phyloP scores from a whole-genome alignment of 2,329 filamentous ascomycete species.

The Aspergillus sp. region DNA sequence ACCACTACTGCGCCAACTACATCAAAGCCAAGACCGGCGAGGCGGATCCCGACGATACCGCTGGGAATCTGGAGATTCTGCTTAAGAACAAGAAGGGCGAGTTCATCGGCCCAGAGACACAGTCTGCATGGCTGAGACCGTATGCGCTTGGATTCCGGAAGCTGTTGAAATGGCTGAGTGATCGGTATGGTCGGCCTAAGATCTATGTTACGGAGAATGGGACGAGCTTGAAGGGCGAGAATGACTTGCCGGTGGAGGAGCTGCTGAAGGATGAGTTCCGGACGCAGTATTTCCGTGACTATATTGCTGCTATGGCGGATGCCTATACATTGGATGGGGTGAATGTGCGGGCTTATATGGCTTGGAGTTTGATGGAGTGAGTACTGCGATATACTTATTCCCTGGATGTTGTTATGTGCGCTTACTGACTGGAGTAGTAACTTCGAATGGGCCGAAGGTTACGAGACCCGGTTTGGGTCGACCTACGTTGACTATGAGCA shows the following conservation, averaged over 20 bases:
- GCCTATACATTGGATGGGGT: conserved; percentile 73
- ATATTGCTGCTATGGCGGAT: conserved; percentile 74
- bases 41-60: conserved; percentile 66
- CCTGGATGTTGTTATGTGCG: not conserved
- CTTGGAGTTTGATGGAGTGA: conserved; percentile 82
- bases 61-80: conserved; percentile 73
- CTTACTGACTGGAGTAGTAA: conserved; percentile 53
- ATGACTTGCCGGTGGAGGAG: conserved; percentile 68
- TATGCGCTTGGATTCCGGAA: conserved; percentile 75
- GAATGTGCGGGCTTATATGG: conserved; percentile 77
- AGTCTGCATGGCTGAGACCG: conserved; percentile 78
- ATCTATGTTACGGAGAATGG: conserved; percentile 92
- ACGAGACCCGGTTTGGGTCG: conserved; percentile 82
- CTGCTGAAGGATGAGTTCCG: conserved; percentile 82
- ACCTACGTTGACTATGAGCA: conserved; percentile 80
- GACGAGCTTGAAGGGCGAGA: conserved; percentile 80
- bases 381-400: conserved; percentile 3
- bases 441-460: conserved; percentile 91
- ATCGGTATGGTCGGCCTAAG: conserved; percentile 72
- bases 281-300: conserved; percentile 74
- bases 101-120: conserved; percentile 77
- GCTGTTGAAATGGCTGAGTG: conserved; percentile 73
- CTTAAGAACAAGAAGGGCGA: conserved; percentile 72
- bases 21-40: conserved; percentile 69
- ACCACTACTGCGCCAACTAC: conserved; percentile 89